phyloP scores from a whole-genome alignment of 2,329 filamentous ascomycete species.

The Nakataea oryzae region DNA sequence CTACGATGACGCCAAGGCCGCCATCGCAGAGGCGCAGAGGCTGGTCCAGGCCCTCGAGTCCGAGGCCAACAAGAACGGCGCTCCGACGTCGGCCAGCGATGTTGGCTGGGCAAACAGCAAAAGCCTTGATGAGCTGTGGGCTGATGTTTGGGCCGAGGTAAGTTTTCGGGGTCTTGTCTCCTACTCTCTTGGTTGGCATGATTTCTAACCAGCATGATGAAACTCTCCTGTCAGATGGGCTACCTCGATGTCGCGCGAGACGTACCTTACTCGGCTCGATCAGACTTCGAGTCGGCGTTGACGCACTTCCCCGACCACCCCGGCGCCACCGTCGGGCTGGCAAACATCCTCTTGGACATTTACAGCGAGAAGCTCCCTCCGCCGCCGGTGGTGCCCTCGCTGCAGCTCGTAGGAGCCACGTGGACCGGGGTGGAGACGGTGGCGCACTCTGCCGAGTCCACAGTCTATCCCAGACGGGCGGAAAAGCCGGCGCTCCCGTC shows the following conservation, averaged over 20 bases:
- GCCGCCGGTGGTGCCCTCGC: constrained; percentile 37
- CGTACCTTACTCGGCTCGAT: constrained; percentile 57
- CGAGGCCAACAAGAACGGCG: constrained; percentile 24
- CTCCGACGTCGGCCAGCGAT: constrained; percentile 24
- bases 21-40: constrained; percentile 71
- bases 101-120: constrained; percentile 71
- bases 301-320: constrained; percentile 72
- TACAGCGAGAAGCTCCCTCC: constrained; percentile 61
- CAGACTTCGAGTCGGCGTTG: constrained; percentile 73
- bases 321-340: constrained; percentile 68
- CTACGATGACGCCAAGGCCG: constrained; percentile 69
- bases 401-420: constrained; percentile 16
- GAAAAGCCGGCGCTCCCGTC: constrained; percentile 22
- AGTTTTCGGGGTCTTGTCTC: constrained; percentile 18
- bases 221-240: constrained; percentile 43
- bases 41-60: constrained; percentile 62
- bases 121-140: constrained; percentile 76
- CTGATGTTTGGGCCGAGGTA: constrained; percentile 74
- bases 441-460: not conserved
- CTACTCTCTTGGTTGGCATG: not conserved
- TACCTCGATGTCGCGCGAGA: constrained; percentile 53
- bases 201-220: not conserved
- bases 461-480: constrained; percentile 3
- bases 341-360: constrained; percentile 77
- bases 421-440: not conserved